Conservation (phyloP, 1,139 yeast genomes). For the Sugiyamaella pinicola region DNA sequence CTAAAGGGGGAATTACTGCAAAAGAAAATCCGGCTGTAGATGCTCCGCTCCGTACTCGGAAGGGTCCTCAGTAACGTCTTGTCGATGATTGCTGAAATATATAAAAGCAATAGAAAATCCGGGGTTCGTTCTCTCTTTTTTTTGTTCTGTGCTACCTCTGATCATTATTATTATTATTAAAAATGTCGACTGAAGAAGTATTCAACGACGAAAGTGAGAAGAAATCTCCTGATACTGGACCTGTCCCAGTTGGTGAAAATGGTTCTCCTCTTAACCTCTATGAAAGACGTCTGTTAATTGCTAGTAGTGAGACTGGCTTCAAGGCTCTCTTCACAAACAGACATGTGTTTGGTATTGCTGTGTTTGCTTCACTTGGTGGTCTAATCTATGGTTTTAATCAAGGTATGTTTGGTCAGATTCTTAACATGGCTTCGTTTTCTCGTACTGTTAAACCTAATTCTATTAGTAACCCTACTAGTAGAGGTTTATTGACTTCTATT, state of each 20-base stretch:
- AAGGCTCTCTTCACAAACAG: constrained; percentile 29
- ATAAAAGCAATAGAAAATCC: constrained; percentile 15
- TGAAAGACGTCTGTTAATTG: constrained; percentile 20
- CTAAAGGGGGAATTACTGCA: constrained; percentile 11
- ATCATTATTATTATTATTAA: neutral
- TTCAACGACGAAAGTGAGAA: constrained; percentile 5
- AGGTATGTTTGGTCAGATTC: constrained; percentile 58
- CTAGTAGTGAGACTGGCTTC: constrained; percentile 20
- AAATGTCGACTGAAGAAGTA: neutral
- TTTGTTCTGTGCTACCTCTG: neutral
- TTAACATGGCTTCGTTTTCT: constrained; percentile 57
- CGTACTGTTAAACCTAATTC: constrained; percentile 31
- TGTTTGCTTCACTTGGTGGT: constrained; percentile 41
- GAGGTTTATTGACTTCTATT: constrained; percentile 89
- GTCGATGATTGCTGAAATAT: neutral
- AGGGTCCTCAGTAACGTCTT: no score
- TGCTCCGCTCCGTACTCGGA: constrained; percentile 1
- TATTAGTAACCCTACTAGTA: constrained; percentile 43
- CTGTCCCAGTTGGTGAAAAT: neutral
- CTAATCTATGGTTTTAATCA: constrained; percentile 45
- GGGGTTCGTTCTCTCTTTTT: constrained; percentile 5
- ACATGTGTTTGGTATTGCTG: constrained; percentile 45
- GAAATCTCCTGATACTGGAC: neutral
- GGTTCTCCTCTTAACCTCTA: constrained; percentile 18
- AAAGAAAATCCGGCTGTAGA: neutral